Conservation (phyloP, 2,329 filamentous ascomycete genomes). For the Tothia fuscella region DNA sequence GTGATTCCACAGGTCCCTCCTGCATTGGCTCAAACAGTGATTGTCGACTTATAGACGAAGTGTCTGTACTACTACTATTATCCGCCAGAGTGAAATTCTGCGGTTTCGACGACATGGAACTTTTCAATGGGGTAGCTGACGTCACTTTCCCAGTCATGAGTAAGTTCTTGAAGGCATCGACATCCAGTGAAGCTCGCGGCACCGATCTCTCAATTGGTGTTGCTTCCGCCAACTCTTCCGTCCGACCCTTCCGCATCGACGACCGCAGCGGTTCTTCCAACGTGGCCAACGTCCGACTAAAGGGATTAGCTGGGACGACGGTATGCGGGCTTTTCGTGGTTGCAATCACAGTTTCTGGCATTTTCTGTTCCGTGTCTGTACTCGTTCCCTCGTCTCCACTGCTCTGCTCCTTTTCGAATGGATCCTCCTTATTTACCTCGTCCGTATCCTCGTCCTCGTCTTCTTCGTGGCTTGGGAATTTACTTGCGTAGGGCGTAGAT, state of each 20-base stretch:
- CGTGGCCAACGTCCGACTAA: slow-evolving; percentile 26
- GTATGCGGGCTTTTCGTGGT: slow-evolving; percentile 5
- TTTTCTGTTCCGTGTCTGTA: slow-evolving; percentile 4
- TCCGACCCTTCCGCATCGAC: background rate
- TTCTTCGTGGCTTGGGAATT: no score
- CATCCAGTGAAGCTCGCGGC: slow-evolving; percentile 47
- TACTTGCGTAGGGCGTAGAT: no score
- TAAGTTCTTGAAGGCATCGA: slow-evolving; percentile 65
- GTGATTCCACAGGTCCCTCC: slow-evolving; percentile 36
- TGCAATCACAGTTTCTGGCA: slow-evolving; percentile 14
- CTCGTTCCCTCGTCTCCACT: slow-evolving; percentile 10
- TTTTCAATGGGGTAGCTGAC: slow-evolving; percentile 19
- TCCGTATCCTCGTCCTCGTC: no score
- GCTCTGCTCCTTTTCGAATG: slow-evolving; percentile 19
- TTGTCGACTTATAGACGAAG: slow-evolving; percentile 46
- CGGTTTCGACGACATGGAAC: slow-evolving; percentile 15
- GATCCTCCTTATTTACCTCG: no score
- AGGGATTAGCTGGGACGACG: slow-evolving; percentile 21
- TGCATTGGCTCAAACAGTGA: slow-evolving; percentile 44
- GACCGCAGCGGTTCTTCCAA: slow-evolving; percentile 19
- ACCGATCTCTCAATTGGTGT: slow-evolving; percentile 12
- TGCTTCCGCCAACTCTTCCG: slow-evolving; percentile 17
- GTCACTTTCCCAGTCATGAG: slow-evolving; percentile 59
- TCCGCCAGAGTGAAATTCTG: slow-evolving; percentile 17
- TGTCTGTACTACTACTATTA: slow-evolving; percentile 45